phyloP scores from a whole-genome alignment of 495 filamentous ascomycete genomes.

The Margaritispora aquatica region DNA sequence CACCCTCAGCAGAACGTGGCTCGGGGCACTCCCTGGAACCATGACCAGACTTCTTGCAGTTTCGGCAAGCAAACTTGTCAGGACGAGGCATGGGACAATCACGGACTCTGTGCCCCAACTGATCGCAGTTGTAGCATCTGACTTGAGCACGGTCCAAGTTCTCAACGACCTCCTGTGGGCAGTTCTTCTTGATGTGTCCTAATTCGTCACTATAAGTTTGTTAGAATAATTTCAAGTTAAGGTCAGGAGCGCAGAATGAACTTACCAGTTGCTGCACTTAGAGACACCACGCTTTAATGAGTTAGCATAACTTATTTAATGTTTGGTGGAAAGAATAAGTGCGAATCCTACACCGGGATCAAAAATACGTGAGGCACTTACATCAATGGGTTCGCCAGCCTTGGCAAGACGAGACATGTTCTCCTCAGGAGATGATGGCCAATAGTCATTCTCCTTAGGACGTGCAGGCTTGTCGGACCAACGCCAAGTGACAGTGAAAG shows the following conservation, averaged over 20 bases:
- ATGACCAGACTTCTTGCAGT: conserved; percentile 71
- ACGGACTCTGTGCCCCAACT: conserved; percentile 59
- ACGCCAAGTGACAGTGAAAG: conserved; percentile 67
- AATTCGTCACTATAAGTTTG: conserved; percentile 26
- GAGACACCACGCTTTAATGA: conserved; percentile 10
- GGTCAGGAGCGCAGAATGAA: not conserved
- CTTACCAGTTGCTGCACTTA: conserved; percentile 23
- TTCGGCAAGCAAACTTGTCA: conserved; percentile 65
- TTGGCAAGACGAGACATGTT: conserved; percentile 68
- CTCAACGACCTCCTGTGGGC: conserved; percentile 49
- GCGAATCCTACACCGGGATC: no score
- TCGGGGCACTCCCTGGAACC: conserved; percentile 36
- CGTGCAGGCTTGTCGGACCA: conserved; percentile 59
- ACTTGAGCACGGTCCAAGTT: conserved; percentile 43
- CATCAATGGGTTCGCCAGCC: conserved; percentile 64
- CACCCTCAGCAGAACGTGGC: conserved; percentile 61
- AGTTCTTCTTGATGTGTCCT: conserved; percentile 64
- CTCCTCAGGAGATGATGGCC: conserved; percentile 59
- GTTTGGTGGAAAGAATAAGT: not conserved
- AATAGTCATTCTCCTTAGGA: conserved; percentile 48
- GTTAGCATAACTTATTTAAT: not conserved
- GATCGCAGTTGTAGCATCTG: conserved; percentile 70
- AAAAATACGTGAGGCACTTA: no score
- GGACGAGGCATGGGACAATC: conserved; percentile 57
- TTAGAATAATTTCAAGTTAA: not conserved